Percentiles rank a stretch among this genome's conserved stretches.
phyloP scores from a whole-genome alignment of 106 monocot genomes.

The Phalaenopsis equestris region DNA sequence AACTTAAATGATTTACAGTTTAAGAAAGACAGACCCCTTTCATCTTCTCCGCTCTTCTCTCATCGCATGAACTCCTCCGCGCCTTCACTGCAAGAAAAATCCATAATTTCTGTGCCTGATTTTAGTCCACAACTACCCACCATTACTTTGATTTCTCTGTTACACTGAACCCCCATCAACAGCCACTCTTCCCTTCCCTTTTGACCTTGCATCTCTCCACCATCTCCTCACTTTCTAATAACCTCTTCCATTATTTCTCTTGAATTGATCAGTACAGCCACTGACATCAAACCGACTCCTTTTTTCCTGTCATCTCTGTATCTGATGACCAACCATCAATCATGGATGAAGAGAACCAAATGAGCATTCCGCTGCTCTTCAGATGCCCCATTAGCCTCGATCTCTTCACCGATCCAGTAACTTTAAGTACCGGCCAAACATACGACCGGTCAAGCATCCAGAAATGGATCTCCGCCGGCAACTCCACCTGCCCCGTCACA shows the following conservation, averaged over 20 bases:
- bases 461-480: constrained; percentile 69
- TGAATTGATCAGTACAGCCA: not conserved
- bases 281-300: not conserved
- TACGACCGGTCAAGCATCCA: constrained; percentile 85
- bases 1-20: not conserved
- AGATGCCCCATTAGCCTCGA: constrained; percentile 32
- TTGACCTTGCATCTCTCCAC: not conserved
- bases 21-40: not conserved
- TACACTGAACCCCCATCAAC: not conserved
- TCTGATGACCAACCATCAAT: not conserved
- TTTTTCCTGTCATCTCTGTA: not conserved
- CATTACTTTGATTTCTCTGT: not conserved
- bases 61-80: not conserved
- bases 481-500: constrained; percentile 89
- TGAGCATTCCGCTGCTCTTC: constrained; percentile 85
- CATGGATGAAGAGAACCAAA: constrained; percentile 8
- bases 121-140: not conserved
- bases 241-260: not conserved
- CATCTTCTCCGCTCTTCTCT: not conserved
- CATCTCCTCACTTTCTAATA: not conserved
- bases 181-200: not conserved
- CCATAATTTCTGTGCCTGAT: too few relatives aligned
- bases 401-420: constrained; percentile 89
- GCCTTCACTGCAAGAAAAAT: too few relatives aligned
- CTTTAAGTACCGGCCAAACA: constrained; percentile 88